Base-by-base conservation (phyloP, 2,329 filamentous ascomycete species). In the Emericellopsis cladophorae region DNA sequence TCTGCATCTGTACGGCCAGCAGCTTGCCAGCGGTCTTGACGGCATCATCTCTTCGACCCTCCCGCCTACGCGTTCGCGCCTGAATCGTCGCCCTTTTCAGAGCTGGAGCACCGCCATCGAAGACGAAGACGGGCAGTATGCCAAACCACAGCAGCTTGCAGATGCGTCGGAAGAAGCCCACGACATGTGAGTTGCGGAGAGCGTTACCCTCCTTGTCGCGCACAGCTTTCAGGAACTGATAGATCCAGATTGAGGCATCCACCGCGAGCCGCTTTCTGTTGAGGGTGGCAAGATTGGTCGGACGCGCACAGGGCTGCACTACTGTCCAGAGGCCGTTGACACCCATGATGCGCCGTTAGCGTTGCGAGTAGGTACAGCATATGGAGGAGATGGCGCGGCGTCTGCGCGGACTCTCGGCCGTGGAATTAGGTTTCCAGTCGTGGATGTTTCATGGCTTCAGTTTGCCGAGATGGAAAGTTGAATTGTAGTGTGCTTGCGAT, bases 191-290 rank as follows among this genome's bases (percentile, higher is more conserved):
- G 65, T 95, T 98, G 48, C 89, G 86, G 40, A 98, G 71, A 1
- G 92, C 92, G 56, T 98, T 95, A 41, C 92, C 92, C 62, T 98
- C 92, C 55, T 96, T 95, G 64, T 98, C 92, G 52, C 92, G 89
- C 10, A 98, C 92, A 9, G 93, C 92, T 66, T 98, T 98, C 52
- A 98, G 78, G 55, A 98, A 98, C 57, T 98, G 92, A 70, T 98
- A 98, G 52, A 98, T 96, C 92, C 92, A 98, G 58, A 98, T 98
- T 11, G 89, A 95, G 44, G 93, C 92, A 64, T 98, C 92, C 49
- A 98, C 87, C 37, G 92, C 93, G 39, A 98, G 82, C 14, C 92
- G 87, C 65, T 95, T 95, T 51, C 84, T 86, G 60, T 96, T 96
- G 45, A 98, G 79, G 12, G 90, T 95, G 52, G 93, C 89, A 52